phyloP scores from a whole-genome alignment of 2,329 filamentous ascomycete genomes.

The Colletotrichum falcatum region DNA sequence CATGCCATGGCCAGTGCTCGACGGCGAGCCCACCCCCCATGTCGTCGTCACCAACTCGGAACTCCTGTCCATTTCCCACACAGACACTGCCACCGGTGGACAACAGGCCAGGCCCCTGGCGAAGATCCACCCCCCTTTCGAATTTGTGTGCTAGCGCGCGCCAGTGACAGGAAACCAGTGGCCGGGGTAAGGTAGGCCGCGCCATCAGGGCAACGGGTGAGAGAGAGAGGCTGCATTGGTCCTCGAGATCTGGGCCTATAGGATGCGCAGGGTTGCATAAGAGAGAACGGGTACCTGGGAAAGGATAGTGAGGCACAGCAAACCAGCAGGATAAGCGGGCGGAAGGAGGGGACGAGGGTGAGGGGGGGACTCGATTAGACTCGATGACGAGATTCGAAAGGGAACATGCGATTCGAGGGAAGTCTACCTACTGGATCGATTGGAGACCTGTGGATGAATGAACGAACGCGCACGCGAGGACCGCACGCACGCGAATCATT shows the following conservation, averaged over 20 bases:
- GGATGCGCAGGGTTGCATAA: conserved; percentile 1
- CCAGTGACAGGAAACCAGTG: conserved; percentile 31
- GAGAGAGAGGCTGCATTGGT: conserved; percentile 10
- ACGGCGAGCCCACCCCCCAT: not conserved
- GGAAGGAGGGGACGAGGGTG: conserved; percentile 18
- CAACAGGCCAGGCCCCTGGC: conserved; percentile 35
- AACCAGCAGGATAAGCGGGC: not conserved
- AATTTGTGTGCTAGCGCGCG: conserved; percentile 39
- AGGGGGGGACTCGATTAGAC: too few species aligned
- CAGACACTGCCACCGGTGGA: conserved; percentile 38
- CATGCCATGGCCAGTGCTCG: conserved; percentile 23
- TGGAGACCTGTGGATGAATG: conserved; percentile 18
- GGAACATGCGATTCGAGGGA: not conserved
- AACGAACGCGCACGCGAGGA: too few species aligned
- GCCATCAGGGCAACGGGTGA: conserved; percentile 34
- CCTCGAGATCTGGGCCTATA: conserved; percentile 22
- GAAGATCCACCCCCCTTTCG: conserved; percentile 28
- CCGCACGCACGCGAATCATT: conserved; percentile 22
- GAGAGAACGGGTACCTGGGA: not conserved
- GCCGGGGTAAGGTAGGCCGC: conserved; percentile 26
- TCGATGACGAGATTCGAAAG: not conserved
- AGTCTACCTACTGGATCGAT: not conserved
- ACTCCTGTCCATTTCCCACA: conserved; percentile 25
- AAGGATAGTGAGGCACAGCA: not conserved
- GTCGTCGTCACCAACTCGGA: conserved; percentile 17